Conservation (phyloP, 2,329 filamentous ascomycete species). For the Emericellopsis atlantica region DNA sequence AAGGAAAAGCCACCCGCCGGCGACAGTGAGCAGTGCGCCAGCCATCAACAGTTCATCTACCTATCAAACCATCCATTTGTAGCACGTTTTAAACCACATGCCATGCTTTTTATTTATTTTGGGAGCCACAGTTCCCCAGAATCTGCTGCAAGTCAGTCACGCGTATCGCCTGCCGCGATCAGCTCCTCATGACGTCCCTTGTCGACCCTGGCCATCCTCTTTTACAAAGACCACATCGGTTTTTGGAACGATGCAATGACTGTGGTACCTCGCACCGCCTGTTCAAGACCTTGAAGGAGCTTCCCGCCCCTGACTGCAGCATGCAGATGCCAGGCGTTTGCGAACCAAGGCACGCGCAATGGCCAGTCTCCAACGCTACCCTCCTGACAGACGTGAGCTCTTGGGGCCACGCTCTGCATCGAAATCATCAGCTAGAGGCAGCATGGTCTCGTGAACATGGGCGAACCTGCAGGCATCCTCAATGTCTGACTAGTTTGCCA, state of each 20-base stretch:
- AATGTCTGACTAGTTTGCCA: constrained; percentile 46
- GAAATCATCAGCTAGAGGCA: constrained; percentile 50
- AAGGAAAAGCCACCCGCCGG: no score
- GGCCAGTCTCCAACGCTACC: constrained; percentile 65
- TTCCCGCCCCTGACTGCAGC: no score
- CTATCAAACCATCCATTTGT: no score
- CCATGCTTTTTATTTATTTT: no score
- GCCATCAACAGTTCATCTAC: no score
- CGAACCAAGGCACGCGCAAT: constrained; percentile 68
- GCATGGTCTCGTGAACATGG: constrained; percentile 59
- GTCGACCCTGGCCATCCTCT: constrained; percentile 36
- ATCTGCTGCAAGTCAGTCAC: constrained; percentile 40
- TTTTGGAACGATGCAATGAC: constrained; percentile 44
- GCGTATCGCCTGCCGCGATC: constrained; percentile 36
- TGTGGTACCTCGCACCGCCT: constrained; percentile 37
- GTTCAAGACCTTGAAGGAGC: constrained; percentile 56
- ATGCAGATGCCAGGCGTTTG: constrained; percentile 58
- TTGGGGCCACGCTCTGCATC: constrained; percentile 58
- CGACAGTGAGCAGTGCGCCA: no score
- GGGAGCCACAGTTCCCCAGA: constrained; percentile 12
- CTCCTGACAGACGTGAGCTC: constrained; percentile 62
- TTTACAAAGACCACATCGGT: constrained; percentile 47
- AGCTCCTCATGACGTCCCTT: constrained; percentile 40
- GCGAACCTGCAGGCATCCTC: constrained; percentile 54
- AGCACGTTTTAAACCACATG: neutral